Conservation (phyloP, 176 grass and related monocot genomes). For the Triticum turgidum region DNA sequence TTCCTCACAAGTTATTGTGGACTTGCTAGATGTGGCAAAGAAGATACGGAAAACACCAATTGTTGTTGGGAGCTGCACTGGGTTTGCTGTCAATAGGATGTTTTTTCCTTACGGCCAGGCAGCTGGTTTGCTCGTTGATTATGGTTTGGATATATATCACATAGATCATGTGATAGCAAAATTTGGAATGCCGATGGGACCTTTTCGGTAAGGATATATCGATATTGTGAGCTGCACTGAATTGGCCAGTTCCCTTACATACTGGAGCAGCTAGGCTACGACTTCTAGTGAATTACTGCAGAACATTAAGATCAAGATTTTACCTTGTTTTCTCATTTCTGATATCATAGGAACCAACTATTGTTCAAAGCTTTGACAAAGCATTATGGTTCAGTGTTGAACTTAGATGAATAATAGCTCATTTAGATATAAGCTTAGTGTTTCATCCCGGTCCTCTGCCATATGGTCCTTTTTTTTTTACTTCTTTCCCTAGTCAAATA, state of each 20-base stretch:
- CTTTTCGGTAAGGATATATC: constrained; percentile 63
- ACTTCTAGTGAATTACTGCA: background rate
- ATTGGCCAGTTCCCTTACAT: background rate
- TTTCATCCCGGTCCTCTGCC: constrained; percentile 1
- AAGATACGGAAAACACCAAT: constrained; percentile 81
- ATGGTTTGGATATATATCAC: constrained; percentile 71
- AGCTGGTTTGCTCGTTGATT: constrained; percentile 73
- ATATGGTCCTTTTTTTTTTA: constrained; percentile 12
- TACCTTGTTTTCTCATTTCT: background rate
- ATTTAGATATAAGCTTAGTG: background rate
- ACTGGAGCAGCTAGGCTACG: background rate
- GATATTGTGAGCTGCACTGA: background rate
- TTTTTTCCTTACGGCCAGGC: constrained; percentile 72
- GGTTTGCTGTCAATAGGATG: constrained; percentile 87
- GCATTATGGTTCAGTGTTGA: background rate
- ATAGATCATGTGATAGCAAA: constrained; percentile 56
- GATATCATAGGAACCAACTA: constrained; percentile 1
- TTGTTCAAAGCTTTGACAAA: background rate
- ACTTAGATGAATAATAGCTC: background rate
- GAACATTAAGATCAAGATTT: background rate
- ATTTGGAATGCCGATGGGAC: constrained; percentile 97
- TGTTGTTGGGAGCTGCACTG: constrained; percentile 72
- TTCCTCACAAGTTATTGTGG: constrained; percentile 68
- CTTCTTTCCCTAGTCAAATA: background rate
- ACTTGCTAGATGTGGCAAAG: constrained; percentile 72